phyloP scores from a whole-genome alignment of 306 rosid genomes.

The Ammopiptanthus mongolicus region DNA sequence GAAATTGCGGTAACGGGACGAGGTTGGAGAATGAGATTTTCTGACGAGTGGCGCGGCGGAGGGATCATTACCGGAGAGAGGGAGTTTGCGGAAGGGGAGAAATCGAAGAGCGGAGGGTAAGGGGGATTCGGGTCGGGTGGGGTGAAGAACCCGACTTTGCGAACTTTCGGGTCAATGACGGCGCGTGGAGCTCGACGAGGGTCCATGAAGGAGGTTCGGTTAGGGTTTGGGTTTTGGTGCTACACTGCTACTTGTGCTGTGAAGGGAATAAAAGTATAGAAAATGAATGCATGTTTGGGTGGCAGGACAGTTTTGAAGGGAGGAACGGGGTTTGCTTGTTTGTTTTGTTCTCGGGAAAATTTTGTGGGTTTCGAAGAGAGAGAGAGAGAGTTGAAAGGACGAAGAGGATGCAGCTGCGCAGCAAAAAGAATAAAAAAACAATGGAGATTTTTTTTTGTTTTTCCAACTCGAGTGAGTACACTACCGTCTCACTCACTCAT shows the following conservation, averaged over 20 bases:
- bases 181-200: conserved; percentile 37
- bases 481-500: too few relatives aligned
- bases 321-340: not conserved
- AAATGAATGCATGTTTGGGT: not conserved
- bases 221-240: not conserved
- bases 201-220: conserved; percentile 11
- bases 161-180: conserved; percentile 42
- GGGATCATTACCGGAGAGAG: conserved; percentile 45
- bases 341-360: not conserved
- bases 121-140: conserved; percentile 31
- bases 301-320: not conserved
- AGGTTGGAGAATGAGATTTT: not conserved
- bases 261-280: not conserved
- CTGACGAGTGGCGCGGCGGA: conserved; percentile 15
- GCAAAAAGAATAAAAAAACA: not conserved
- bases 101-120: conserved; percentile 13
- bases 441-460: too few relatives aligned
- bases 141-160: conserved; percentile 42
- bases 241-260: too few relatives aligned
- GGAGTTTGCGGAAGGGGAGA: conserved; percentile 32
- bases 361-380: not conserved
- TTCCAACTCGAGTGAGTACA: too few relatives aligned
- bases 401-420: not conserved
- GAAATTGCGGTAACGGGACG: not conserved
- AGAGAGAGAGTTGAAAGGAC: not conserved